Evolutionary conservation across 768 basidiomycete genomes (phyloP).

Genomic region (Auriculariales sp.): DNA sequence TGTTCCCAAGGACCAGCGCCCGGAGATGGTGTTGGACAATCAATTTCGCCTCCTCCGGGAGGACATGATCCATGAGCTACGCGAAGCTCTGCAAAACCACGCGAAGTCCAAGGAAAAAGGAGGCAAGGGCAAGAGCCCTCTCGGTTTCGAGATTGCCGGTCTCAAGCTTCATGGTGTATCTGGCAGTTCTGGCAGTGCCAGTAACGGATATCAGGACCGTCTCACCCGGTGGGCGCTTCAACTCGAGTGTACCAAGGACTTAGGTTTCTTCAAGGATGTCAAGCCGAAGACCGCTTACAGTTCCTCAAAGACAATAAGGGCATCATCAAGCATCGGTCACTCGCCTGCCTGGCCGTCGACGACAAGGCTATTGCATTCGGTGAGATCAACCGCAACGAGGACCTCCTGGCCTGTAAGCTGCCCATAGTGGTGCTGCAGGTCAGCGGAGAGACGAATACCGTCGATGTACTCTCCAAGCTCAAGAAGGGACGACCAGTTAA

Average conservation of each 20-base stretch:
- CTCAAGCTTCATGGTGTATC: no score
- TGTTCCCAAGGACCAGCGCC: no score
- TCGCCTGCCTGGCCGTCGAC: conserved; percentile 37
- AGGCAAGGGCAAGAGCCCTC: no score
- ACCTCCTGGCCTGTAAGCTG: conserved; percentile 28
- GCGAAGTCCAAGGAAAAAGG: no score
- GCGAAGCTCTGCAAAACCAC: no score
- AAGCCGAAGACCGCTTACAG: conserved; percentile 20
- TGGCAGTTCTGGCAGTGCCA: no score
- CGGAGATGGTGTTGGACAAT: conserved; percentile 33
- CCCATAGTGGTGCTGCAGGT: conserved; percentile 42
- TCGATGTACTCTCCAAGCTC: conserved; percentile 24
- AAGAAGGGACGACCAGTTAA: conserved; percentile 21
- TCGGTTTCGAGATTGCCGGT: no score
- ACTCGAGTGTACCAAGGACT: no score
- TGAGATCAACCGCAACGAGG: conserved; percentile 38
- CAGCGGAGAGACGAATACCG: conserved; percentile 22
- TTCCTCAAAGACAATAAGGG: conserved; percentile 25
- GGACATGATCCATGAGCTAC: conserved; percentile 44
- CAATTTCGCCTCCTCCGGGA: conserved; percentile 52
- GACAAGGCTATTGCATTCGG: conserved; percentile 36
- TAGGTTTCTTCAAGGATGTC: conserved; percentile 27
- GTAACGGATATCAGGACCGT: no score
- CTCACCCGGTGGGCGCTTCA: no score
- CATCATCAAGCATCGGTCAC: conserved; percentile 27